Base-by-base conservation (phyloP, 495 filamentous ascomycete species). In the Xylaria palmicola region DNA sequence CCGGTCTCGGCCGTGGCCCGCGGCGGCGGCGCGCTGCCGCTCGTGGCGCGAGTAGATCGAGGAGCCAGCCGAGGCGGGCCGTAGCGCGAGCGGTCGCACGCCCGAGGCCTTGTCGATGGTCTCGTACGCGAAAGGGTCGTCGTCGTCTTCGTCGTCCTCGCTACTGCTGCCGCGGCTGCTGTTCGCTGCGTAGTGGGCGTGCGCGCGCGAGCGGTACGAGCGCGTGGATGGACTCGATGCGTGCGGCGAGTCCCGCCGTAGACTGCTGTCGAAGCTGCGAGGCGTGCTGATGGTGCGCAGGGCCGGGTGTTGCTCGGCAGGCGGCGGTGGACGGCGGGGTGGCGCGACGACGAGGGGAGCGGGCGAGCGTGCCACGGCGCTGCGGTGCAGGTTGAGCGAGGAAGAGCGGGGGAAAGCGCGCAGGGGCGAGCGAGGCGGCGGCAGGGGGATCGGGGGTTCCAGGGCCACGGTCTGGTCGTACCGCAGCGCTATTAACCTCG, bases 401-500 rank as follows among this genome's bases (percentile, higher is more conserved):
- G 67, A 68, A 56, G 66, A 65, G 62, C 63, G 71, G 29, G 60
- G 68, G 49, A 66, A 66, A 56, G 65, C 68, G 54, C 65, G 71
- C 51, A 61, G 65, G 62, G 65, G 66, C 27, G 63, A 66, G 40
- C 65, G 55, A 75, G 75, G 69, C 27, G 77, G 74, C 57, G 79
- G 77, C 22, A 84, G 70, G 1, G 81, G 82, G 50, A 83, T 83
- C 6, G 85, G 84, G 29, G 82, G 80, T 64, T 85, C 77, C 15
- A 79, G 81, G 61, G 80, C 75, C 30, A 75, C 68, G 13, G 82
- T 83, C 62, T 83, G 74, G 62, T 85, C 81, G 70, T 87, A 86
- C 17, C 81, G 78, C 47, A 86, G 63, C 34, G 73, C 81, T 47
- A 81, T 75, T 62, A 83, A 67, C 65, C 73, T 75, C 27, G 74